Evolutionary conservation across 805 yeast species (phyloP), one percentile per base, ranked within the genome.

Genomic region (Torulaspora delbrueckii): DNA sequence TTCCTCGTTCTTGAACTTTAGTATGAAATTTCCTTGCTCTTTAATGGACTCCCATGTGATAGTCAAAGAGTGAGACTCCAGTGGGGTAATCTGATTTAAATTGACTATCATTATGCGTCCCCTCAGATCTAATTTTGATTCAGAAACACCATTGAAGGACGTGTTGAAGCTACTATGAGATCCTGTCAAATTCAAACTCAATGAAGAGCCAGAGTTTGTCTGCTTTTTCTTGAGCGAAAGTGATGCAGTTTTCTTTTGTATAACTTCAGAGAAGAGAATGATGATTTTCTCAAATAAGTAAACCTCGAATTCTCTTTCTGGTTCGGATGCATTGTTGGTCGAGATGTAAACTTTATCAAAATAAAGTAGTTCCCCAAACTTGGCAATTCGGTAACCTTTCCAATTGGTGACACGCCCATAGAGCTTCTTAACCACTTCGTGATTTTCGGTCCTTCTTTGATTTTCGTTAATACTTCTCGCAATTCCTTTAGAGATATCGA

Each of bases 381-480:
- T 83, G 45, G 73, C 74, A 36, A 84, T 70, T 48, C 82, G 81
- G 62, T 87, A 88, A 18, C 96, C 97, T 56, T 88, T 81, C 99
- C 99, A 93, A 67, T 90, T 95, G 18, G 75, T 72, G 8, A 91
- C 95, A 47, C 90, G 77, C 16, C 80, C 86, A 44, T 76, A 74
- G 36, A 93, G 73, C 43, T 82, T 84, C 54, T 77, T 79, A 34
- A 86, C 73, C 30, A 79, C 76, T 47, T 81, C 84, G 44, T 81
- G 76, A 65, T 93, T 93, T 63, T 93, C 99, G 1, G 93, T 82
- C 53, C 86, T 75, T 66, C 99, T 77, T 69, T 90, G 96, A 14
- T 95, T 87, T 64, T 93, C 99, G 68, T 93, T 93, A 28, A 93
- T 91, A 54, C 79, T 81, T 54, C 79, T 76, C 16, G 96, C 96